Evolutionary conservation across 2,329 filamentous ascomycete species (phyloP), one percentile per base, ranked within the genome.

Genomic region (Colletotrichum destructivum): DNA sequence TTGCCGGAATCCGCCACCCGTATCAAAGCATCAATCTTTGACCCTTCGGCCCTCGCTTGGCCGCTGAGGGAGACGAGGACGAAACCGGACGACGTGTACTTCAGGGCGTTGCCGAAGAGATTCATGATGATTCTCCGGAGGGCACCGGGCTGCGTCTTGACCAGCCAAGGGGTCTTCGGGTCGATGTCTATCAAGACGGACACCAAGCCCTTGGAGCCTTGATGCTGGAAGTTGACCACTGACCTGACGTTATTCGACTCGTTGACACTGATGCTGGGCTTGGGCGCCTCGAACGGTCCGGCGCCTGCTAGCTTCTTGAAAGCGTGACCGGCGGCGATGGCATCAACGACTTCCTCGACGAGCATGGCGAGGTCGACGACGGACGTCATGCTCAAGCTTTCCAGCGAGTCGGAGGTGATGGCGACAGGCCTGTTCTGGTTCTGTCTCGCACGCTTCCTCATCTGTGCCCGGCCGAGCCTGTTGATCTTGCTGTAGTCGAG

Each of bases 1-100:
- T 88, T 88, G 1, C 91, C 91, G 2, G 89, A 90, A 77, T 93
- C 91, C 0, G 84, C 84, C 11, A 93, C 86, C 0, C 83, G 88
- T 38, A 89, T 75, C 6, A 79, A 26, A 2, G 81, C 71, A 54
- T 78, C 74, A 2, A 78, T 64, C 46, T 76, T 77, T n/a, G 74
- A 74, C 2, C 73, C 72, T 0, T 76, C 74, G 0, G 64, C 52
- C 8, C 73, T 73, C 3, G 66, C 18, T 40, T 81, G 77, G 1
- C 77, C 76, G 1, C 73, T 72, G 0, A 83, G 73, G 0, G 78
- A 78, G 18, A 89, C 79, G 9, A 83, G 82, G 2, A 91, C 84
- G 64, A 81, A 86, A 4, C 89, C 89, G 1, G 80, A 76, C 2
- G 84, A 81, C 0, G 89, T 91, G 69, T 91, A 92, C 76, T 91